A percentile compares a stretch with the other conserved stretches of the same genome.
These are phyloP conservation scores for Leucosporidium scottii DNA, from an alignment of 768 basidiomycete species.

Conservation along the genomic window DNA sequence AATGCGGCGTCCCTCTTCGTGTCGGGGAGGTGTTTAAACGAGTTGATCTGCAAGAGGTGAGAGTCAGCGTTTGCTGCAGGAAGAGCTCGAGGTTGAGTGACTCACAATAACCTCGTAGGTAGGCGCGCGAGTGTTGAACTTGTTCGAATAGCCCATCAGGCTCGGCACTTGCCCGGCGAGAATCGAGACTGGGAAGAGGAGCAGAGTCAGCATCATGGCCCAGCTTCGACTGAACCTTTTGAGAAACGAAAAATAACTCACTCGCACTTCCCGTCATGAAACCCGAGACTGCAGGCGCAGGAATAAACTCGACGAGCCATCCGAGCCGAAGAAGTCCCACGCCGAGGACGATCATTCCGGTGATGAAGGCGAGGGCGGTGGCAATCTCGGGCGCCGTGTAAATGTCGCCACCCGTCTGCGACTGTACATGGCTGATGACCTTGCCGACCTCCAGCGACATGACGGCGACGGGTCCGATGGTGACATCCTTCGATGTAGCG, in stretches of 20 bases:
- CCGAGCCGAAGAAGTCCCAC: constrained; percentile 84
- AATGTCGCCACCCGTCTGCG: constrained; percentile 5
- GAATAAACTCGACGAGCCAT: constrained; percentile 72
- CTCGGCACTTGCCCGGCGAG: constrained; percentile 80
- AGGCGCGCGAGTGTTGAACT: constrained; percentile 60
- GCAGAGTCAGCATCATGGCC: too few species aligned
- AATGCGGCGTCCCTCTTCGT: constrained; percentile 79
- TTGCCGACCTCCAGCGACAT: constrained; percentile 75
- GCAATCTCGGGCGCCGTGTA: constrained; percentile 53
- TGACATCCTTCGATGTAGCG: constrained; percentile 91
- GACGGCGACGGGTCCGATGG: constrained; percentile 98
- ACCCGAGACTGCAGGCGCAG: constrained; percentile 55
- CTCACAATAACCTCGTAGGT: constrained; percentile 51
- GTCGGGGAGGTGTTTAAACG: constrained; percentile 59
- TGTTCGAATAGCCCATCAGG: constrained; percentile 56
- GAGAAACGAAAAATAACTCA: too few species aligned
- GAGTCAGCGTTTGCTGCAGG: too few species aligned
- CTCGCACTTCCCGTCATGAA: constrained; percentile 94
- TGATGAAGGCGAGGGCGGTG: constrained; percentile 72
- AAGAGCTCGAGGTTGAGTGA: too few species aligned
- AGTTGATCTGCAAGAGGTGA: constrained; percentile 55
- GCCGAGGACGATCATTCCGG: constrained; percentile 82
- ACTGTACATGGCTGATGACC: constrained; percentile 32
- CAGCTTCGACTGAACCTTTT: too few species aligned
- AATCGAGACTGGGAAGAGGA: constrained; percentile 54